Conservation (phyloP, 257 asterid species). For the Nicotiana tabacum region DNA sequence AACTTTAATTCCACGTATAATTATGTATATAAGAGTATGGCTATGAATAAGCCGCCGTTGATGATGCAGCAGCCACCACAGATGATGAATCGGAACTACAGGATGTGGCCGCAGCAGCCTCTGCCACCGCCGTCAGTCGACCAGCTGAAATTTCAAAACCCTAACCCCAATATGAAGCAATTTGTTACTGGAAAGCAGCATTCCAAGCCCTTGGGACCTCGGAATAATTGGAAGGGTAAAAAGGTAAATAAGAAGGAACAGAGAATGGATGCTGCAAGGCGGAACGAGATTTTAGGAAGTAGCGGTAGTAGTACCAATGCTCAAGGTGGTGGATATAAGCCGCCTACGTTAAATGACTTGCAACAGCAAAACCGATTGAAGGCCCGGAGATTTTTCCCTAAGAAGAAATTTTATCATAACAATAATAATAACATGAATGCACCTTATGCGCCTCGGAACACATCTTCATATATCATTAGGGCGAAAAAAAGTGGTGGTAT, state of each 20-base stretch:
- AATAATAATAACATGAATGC: conserved; percentile 39
- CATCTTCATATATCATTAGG: conserved; percentile 56
- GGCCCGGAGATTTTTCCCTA: conserved; percentile 48
- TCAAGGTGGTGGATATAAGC: conserved; percentile 30
- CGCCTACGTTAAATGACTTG: conserved; percentile 61
- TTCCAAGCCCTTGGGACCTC: conserved; percentile 43
- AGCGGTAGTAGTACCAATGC: background rate
- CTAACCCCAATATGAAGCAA: conserved; percentile 36
- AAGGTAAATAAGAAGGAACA: conserved; percentile 40
- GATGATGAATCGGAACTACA: conserved; percentile 52
- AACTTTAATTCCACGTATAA: background rate
- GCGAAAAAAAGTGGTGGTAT: conserved; percentile 83
- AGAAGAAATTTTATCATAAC: conserved; percentile 41
- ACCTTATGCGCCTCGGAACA: conserved; percentile 66
- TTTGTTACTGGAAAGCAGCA: conserved; percentile 24
- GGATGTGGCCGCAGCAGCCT: conserved; percentile 56
- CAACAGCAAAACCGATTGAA: conserved; percentile 66
- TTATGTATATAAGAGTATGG: no score
- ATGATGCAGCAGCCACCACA: conserved; percentile 36
- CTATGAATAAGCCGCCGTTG: background rate
- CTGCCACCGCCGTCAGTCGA: conserved; percentile 13
- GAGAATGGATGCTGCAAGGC: conserved; percentile 36
- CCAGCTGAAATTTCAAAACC: conserved; percentile 38
- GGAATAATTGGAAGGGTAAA: conserved; percentile 78
- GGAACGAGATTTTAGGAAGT: conserved; percentile 41